Base-by-base conservation (phyloP, 805 yeast species). In the Saturnispora saitoi region DNA sequence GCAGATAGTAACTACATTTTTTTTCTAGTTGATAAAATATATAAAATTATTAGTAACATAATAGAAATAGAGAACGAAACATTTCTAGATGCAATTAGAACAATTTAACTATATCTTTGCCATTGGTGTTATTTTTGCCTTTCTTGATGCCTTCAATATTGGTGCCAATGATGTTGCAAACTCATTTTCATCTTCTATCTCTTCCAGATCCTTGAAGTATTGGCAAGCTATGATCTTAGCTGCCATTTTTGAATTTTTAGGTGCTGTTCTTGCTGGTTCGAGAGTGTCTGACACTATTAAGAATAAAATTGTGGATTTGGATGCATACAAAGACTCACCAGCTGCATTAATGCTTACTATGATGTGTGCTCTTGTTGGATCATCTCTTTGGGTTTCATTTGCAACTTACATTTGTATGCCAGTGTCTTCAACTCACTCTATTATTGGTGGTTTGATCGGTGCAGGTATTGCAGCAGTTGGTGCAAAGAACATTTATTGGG, bases 81-180 rank as follows among this genome's bases (percentile, higher is more conserved):
- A n/a, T n/a, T n/a, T n/a, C n/a, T n/a, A n/a, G 28, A 43, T 43
- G 47, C 31, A 22, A 11, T 30, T 75, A 52, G 76, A 71, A 49
- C 78, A 80, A 57, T 83, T 79, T 58, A 86, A 81, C 64, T 83
- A 81, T 59, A 70, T 83, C 60, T 78, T 83, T 60, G 90, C 87
- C 15, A 72, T 81, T 51, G 78, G 78, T 39, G 72, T 81, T 73
- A 64, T 83, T 51, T 82, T 83, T 65, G 89, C 87, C 51, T 81
- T 80, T 70, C 69, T 83, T 56, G 89, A 83, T 66, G 90, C 89
- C 4, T 83, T 79, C 74, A 83, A 82, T 62, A 83, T 82, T 56
- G 90, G 90, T 45, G 91, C 90, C 29, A 83, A 84, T 59, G 91
- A 83, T 70, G 88, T 83, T 50, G 83, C 90, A 14, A 83, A 84